A percentile compares a stretch with the other conserved stretches of the same genome.
Conservation (phyloP, 1,284 basidiomycete genomes). For the Phlebopus sp. region DNA sequence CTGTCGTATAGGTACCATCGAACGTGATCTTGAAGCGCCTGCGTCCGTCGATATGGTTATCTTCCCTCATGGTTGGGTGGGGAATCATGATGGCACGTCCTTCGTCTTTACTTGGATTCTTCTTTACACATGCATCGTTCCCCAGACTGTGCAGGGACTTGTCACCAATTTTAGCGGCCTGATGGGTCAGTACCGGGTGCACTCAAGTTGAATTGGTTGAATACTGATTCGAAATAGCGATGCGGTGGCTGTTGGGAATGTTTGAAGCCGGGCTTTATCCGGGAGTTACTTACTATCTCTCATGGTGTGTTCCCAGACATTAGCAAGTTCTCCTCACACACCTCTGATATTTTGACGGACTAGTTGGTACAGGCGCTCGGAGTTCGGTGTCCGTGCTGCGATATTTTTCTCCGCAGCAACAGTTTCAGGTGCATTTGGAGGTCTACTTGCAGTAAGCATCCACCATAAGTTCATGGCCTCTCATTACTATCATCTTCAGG, state of each 20-base stretch:
- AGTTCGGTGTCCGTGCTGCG: slow-evolving; percentile 64
- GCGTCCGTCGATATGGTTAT: slow-evolving; percentile 68
- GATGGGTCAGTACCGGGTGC: slow-evolving; percentile 43
- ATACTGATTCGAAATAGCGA: slow-evolving; percentile 36
- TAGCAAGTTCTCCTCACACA: background rate
- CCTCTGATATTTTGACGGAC: background rate
- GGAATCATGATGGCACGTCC: slow-evolving; percentile 64
- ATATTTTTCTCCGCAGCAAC: slow-evolving; percentile 76
- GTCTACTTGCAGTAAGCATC: slow-evolving; percentile 56
- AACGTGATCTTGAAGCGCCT: slow-evolving; percentile 70
- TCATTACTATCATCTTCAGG: slow-evolving; percentile 35
- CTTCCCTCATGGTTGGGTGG: slow-evolving; percentile 62
- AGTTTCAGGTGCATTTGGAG: slow-evolving; percentile 69
- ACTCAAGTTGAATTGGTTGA: background rate
- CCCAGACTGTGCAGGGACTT: slow-evolving; percentile 65
- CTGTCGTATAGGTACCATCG: slow-evolving; percentile 51
- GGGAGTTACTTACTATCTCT: slow-evolving; percentile 68
- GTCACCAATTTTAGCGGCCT: slow-evolving; percentile 63
- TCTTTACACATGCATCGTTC: background rate
- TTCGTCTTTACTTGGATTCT: background rate
- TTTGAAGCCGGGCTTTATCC: slow-evolving; percentile 68
- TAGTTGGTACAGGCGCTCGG: slow-evolving; percentile 68
- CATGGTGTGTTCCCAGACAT: slow-evolving; percentile 44
- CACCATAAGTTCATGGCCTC: background rate
- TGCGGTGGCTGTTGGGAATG: slow-evolving; percentile 64